A percentile compares a stretch with the other conserved stretches of the same genome.
Conservation (phyloP, 495 filamentous ascomycete species). For the Aspergillus panamensis region DNA sequence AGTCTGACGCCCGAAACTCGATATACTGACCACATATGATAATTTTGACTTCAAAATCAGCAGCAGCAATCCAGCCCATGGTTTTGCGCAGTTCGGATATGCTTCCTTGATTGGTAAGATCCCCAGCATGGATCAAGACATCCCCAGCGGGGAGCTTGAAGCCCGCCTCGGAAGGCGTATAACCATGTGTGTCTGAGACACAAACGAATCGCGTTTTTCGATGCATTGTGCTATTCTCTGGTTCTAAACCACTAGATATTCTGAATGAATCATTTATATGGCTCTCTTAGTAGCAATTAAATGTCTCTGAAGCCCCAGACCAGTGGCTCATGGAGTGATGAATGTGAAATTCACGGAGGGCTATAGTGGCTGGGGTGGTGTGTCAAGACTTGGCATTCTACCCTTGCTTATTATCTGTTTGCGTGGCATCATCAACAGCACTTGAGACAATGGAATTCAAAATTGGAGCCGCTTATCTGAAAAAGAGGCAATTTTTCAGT, state of each 20-base stretch:
- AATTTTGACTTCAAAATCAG: constrained; percentile 56
- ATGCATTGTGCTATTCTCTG: constrained; percentile 15
- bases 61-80: constrained; percentile 53
- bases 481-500: too few species aligned
- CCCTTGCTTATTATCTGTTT: too few species aligned
- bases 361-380: too few species aligned
- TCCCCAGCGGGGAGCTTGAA: constrained; percentile 57
- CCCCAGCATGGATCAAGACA: constrained; percentile 59
- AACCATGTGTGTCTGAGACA: constrained; percentile 60
- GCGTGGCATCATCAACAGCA: too few species aligned
- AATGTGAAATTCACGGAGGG: neutral
- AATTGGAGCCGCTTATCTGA: too few species aligned
- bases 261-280: neutral
- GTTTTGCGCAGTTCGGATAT: constrained; percentile 50
- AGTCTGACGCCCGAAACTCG: neutral
- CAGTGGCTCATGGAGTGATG: neutral
- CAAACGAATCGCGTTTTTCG: constrained; percentile 57
- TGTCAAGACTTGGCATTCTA: too few species aligned
- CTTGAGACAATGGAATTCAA: too few species aligned
- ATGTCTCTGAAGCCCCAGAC: neutral
- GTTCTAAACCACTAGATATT: neutral
- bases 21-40: constrained; percentile 52
- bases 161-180: constrained; percentile 47
- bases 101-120: constrained; percentile 57
- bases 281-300: neutral